A percentile compares a stretch with the other conserved stretches of the same genome.
Evolutionary conservation across 139 green algal genomes (phyloP).

Genomic region (Zygnema circumcarinatum): DNA sequence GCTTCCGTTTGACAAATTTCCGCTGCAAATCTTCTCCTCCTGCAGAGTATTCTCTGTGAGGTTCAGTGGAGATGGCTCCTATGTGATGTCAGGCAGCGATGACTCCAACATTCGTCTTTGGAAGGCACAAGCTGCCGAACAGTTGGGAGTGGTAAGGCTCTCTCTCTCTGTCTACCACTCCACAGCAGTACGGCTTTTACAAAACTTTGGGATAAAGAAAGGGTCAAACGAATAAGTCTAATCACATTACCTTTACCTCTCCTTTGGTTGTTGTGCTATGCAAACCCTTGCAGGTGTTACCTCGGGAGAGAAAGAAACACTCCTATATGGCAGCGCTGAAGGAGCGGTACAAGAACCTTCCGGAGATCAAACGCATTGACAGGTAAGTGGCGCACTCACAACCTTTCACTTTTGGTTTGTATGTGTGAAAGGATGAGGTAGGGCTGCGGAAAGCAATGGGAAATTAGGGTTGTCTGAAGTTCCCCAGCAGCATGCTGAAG

Average conservation of each 20-base stretch:
- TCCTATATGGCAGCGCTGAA: slow-evolving; percentile 69
- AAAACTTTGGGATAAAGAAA: neutral
- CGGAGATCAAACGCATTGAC: slow-evolving; percentile 87
- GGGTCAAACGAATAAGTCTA: neutral
- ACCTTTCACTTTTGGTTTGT: too few species aligned
- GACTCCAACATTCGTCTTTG: slow-evolving; percentile 91
- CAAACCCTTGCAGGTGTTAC: slow-evolving; percentile 69
- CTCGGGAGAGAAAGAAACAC: slow-evolving; percentile 80
- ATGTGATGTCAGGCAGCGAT: slow-evolving; percentile 90
- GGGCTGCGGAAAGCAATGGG: neutral
- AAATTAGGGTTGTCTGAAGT: neutral
- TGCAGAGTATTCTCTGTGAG: slow-evolving; percentile 63
- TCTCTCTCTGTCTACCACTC: too few species aligned
- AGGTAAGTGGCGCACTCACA: too few species aligned
- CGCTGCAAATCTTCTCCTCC: neutral
- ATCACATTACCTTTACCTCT: neutral
- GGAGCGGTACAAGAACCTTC: slow-evolving; percentile 93
- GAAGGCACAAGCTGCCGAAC: slow-evolving; percentile 88
- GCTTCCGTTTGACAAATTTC: neutral
- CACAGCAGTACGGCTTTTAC: neutral
- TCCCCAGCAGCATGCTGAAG: neutral
- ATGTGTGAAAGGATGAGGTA: neutral
- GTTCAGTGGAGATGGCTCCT: slow-evolving; percentile 90
- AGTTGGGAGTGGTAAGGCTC: slow-evolving; percentile 80
- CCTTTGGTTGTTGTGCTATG: neutral